Conservation (phyloP, 345 rosid genomes). For the Isatis tinctoria region DNA sequence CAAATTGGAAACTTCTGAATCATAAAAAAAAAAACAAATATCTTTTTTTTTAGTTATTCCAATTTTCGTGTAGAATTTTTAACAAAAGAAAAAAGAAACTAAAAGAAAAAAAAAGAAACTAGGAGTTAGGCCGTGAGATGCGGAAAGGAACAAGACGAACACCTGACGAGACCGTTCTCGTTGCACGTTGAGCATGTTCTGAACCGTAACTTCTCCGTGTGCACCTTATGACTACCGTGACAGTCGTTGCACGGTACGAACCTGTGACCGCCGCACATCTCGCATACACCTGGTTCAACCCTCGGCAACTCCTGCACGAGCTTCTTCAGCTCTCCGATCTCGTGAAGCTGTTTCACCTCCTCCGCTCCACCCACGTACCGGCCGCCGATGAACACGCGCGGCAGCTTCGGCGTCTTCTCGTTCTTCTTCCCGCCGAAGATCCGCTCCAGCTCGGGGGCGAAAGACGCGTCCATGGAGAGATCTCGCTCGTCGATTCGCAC, state of each 20-base stretch:
- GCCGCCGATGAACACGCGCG: slow-evolving; percentile 81
- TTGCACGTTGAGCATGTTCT: slow-evolving; percentile 64
- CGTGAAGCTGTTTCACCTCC: slow-evolving; percentile 70
- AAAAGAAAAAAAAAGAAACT: background rate
- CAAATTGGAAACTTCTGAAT: slow-evolving; percentile 23
- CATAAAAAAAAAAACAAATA: background rate
- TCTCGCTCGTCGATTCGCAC: slow-evolving; percentile 82
- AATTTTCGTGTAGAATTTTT: background rate
- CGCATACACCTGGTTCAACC: slow-evolving; percentile 49
- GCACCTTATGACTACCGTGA: slow-evolving; percentile 79
- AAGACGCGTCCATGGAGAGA: slow-evolving; percentile 74
- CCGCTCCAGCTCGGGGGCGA: slow-evolving; percentile 47
- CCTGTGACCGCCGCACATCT: slow-evolving; percentile 60
- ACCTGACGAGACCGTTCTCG: slow-evolving; percentile 87
- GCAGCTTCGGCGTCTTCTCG: slow-evolving; percentile 37
- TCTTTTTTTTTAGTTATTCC: slow-evolving; percentile 4
- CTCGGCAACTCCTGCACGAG: slow-evolving; percentile 53
- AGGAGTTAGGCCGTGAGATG: slow-evolving; percentile 23
- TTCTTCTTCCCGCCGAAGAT: slow-evolving; percentile 18
- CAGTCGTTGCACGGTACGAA: slow-evolving; percentile 65
- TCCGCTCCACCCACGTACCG: slow-evolving; percentile 83
- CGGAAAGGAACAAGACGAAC: slow-evolving; percentile 66
- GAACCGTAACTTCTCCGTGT: slow-evolving; percentile 61
- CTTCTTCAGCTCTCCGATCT: slow-evolving; percentile 85
- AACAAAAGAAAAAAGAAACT: background rate